Evolutionary conservation across 306 rosid genomes (phyloP).

Genomic region (Erythrophleum fordii): DNA sequence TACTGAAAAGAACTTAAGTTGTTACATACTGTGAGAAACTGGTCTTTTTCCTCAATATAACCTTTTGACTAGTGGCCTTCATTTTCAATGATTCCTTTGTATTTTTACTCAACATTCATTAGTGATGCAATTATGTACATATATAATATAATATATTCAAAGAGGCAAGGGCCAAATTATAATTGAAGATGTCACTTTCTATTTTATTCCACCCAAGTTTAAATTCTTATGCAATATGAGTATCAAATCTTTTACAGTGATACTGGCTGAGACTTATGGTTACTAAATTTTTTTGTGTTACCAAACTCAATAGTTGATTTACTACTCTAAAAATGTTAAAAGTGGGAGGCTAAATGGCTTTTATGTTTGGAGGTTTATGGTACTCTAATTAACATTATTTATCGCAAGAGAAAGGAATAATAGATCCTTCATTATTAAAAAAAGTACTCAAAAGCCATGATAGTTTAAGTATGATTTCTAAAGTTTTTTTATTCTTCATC

Average conservation of each 20-base stretch:
- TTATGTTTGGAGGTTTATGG: background rate
- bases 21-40: slow-evolving; percentile 17
- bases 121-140: slow-evolving; percentile 12
- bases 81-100: slow-evolving; percentile 36
- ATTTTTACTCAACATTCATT: slow-evolving; percentile 37
- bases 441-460: background rate
- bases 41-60: slow-evolving; percentile 17
- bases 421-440: slow-evolving; percentile 6
- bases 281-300: background rate
- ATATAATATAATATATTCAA: slow-evolving; percentile 24
- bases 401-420: background rate
- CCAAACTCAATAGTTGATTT: background rate
- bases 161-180: slow-evolving; percentile 35
- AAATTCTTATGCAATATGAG: background rate
- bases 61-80: slow-evolving; percentile 13
- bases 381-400: background rate
- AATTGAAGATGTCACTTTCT: slow-evolving; percentile 43
- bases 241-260: background rate
- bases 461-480: slow-evolving; percentile 3
- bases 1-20: slow-evolving; percentile 33
- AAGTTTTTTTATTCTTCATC: slow-evolving; percentile 4
- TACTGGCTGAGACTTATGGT: slow-evolving; percentile 13
- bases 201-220: slow-evolving; percentile 46
- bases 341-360: slow-evolving; percentile 4
- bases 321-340: slow-evolving; percentile 3